Base-by-base conservation (phyloP, 2,329 filamentous ascomycete species). In the Purpureocillium takamizusanense region DNA sequence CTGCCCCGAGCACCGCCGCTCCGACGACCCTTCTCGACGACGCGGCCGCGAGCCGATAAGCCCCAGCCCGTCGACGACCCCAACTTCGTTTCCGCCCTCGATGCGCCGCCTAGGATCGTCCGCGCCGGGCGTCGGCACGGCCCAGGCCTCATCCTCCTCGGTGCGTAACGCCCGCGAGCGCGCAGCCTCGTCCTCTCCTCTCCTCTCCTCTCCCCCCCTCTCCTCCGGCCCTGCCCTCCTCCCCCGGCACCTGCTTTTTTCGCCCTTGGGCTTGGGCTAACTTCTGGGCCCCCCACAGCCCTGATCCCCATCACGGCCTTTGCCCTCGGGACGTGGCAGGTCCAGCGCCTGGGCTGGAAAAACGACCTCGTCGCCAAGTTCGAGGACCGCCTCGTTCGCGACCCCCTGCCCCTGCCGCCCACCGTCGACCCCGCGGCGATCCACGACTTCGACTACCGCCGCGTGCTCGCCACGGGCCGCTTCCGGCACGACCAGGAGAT, bases 231-330 rank as follows among this genome's bases (percentile, higher is more conserved):
- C n/a, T n/a, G n/a, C n/a, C n/a, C n/a, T n/a, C n/a, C n/a, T n/a
- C n/a, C n/a, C n/a, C n/a, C n/a, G n/a, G n/a, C n/a, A n/a, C n/a
- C n/a, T n/a, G n/a, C n/a, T n/a, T n/a, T n/a, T 4, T 17, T 12
- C 25, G 25, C 25, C 25, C 7, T 28, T 28, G 25, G 25, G 7
- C 25, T 28, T 28, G 25, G 25, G 7, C 25, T 7, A 12, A 28
- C 25, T 28, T 8, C 7, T 12, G 25, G 25, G 8, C 12, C 14
- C 16, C 8, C 15, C 11, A 13, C 50, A 70, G 86, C 86, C 31
- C 65, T 94, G 37, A 97, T 98, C 52, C 92, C 92, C 35, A 63
- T 95, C 43, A 95, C 89, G 1, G 87, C 92, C 10, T 95, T 98
- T 61, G 69, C 72, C 39, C 79, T 98, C 13, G 92, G 92, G 23